Base-by-base conservation (phyloP, 306 rosid species). In the Lithocarpus polystachyus region DNA sequence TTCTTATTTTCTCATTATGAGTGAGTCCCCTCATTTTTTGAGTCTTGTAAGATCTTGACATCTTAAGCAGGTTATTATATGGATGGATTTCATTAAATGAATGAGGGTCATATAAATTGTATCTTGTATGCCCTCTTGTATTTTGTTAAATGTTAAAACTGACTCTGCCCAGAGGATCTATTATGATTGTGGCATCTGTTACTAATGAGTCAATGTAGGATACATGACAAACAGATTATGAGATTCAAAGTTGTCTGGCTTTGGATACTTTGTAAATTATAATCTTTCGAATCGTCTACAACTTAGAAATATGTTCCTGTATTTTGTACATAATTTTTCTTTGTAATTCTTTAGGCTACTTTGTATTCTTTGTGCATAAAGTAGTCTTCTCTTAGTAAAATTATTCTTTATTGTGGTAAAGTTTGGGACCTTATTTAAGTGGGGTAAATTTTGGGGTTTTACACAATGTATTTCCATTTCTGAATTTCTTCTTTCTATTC, bases 1-100 rank as follows among this genome's bases (percentile, higher is more conserved):
- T 73, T 52, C 68, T 55, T 48, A 59, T 56, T 79, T 72, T 45
- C 79, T 56, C 72, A 31, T 76, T 19, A 60, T 64, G 67, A 24
- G 72, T 56, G 70, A 56, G 57, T 71, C 70, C 40, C 67, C 8
- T 75, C 37, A 1, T 54, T 67, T 3, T 13, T 77, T 29, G 61
- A 4, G 29, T 72, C 54, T 31, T 73, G 77, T 62, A 22, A 14
- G 59, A 56, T 56, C 23, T 43, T 71, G 72, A 48, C 55, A 60
- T 52, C 17, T 19, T 28, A 65, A 29, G 72, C 24, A 20, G 54
- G 54, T 68, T 68, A 23, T 31, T 5, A 26, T 28, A 35, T 8
- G 20, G 72, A 23, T 19, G n/a, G 26, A 35, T 68, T 35, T 24
- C 72, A 68, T 68, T 45, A 68, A 68, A 33, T 33, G 52, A 67